Conservation (phyloP, 2,329 filamentous ascomycete species). For the Leptodontidium sp. region DNA sequence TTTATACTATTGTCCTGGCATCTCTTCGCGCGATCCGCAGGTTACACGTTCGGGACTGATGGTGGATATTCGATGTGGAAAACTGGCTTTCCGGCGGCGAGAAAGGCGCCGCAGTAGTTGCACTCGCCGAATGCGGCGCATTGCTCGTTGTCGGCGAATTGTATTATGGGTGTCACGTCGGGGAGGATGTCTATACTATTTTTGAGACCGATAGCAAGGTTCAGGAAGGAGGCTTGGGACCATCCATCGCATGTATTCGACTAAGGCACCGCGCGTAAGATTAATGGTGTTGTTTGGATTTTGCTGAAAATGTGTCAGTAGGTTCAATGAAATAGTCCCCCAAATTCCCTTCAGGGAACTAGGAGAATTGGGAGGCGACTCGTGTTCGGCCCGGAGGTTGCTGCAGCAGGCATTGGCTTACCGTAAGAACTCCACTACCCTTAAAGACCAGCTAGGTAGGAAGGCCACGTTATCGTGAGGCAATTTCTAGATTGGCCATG, state of each 20-base stretch:
- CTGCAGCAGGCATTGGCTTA: too few species aligned
- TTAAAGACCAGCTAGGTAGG: too few species aligned
- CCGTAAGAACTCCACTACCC: too few species aligned
- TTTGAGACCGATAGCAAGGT: slow-evolving; percentile 72
- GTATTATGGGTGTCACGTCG: slow-evolving; percentile 56
- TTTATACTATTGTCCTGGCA: slow-evolving; percentile 19
- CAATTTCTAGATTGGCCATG: too few species aligned
- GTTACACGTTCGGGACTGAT: slow-evolving; percentile 1
- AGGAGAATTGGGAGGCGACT: too few species aligned
- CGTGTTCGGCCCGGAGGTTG: too few species aligned
- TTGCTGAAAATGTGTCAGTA: slow-evolving; percentile 49
- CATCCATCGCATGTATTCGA: slow-evolving; percentile 68
- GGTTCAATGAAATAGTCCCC: too few species aligned
- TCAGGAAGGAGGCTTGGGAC: slow-evolving; percentile 59
- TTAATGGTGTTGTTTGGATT: slow-evolving; percentile 15
- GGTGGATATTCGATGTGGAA: slow-evolving; percentile 78
- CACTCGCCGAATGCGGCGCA: slow-evolving; percentile 70
- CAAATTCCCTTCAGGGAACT: too few species aligned
- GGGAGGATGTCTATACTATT: slow-evolving; percentile 69
- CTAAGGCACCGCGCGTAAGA: slow-evolving; percentile 62
- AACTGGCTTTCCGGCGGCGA: slow-evolving; percentile 69
- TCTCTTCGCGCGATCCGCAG: neutral
- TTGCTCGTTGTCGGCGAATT: slow-evolving; percentile 76
- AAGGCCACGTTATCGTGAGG: too few species aligned
- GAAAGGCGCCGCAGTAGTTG: slow-evolving; percentile 63